Conservation (phyloP, 2,329 filamentous ascomycete species). For the Aspergillus felis region DNA sequence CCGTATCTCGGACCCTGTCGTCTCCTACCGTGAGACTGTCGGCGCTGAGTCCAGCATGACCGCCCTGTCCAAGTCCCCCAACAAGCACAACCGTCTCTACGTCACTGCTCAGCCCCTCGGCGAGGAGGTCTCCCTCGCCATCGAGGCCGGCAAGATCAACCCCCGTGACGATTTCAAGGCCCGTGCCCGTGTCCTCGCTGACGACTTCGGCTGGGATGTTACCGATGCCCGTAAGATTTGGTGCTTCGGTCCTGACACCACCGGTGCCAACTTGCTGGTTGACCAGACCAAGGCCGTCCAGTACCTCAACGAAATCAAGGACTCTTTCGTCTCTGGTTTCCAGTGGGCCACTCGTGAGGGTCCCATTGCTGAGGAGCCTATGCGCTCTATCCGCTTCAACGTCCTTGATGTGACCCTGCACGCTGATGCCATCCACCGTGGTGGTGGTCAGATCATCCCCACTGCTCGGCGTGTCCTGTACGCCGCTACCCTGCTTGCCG, state of each 20-base stretch:
- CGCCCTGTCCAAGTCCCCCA: slow-evolving; percentile 98
- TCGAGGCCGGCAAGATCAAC: slow-evolving; percentile 86
- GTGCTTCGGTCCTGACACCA: slow-evolving; percentile 98
- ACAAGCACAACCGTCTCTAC: slow-evolving; percentile 99
- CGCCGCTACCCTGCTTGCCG: slow-evolving; percentile 83
- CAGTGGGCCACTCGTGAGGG: slow-evolving; percentile 99
- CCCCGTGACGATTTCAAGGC: slow-evolving; percentile 99
- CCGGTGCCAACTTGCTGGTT: slow-evolving; percentile 94
- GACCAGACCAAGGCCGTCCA: slow-evolving; percentile 99
- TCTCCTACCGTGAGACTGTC: slow-evolving; percentile 98
- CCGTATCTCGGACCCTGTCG: slow-evolving; percentile 95
- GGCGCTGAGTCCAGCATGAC: slow-evolving; percentile 80
- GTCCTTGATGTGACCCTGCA: slow-evolving; percentile 99
- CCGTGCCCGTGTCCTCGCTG: slow-evolving; percentile 91
- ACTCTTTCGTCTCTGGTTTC: slow-evolving; percentile 99
- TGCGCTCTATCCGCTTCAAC: slow-evolving; percentile 97
- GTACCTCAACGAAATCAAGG: slow-evolving; percentile 99
- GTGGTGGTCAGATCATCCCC: slow-evolving; percentile 98
- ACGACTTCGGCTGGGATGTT: slow-evolving; percentile 98
- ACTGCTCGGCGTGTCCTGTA: slow-evolving; percentile 97
- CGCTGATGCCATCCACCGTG: slow-evolving; percentile 99
- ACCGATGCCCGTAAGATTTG: slow-evolving; percentile 99
- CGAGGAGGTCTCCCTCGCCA: slow-evolving; percentile 87
- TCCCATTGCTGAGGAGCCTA: slow-evolving; percentile 95
- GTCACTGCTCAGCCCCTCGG: slow-evolving; percentile 84